Percentiles rank a stretch among this genome's conserved stretches.
These are phyloP conservation scores for Carex arenaria DNA, from an alignment of 202 grass and related monocot species.

Conservation along the genomic window DNA sequence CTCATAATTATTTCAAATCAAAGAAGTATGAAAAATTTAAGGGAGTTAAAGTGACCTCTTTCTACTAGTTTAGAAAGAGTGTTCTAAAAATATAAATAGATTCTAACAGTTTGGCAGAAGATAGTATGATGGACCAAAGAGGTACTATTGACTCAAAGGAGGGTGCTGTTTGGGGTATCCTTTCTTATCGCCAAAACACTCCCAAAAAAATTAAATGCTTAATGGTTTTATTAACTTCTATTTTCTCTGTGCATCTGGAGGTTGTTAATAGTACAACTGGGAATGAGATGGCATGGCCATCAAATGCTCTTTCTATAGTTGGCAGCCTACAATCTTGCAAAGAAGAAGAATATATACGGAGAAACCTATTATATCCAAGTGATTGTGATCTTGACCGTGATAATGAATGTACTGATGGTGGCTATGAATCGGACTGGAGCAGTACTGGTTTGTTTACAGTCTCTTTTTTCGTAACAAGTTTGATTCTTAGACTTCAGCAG, in stretches of 20 bases:
- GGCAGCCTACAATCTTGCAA: conserved; percentile 80
- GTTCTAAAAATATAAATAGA: not conserved
- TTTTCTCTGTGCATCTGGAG: conserved; percentile 35
- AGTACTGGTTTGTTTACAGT: conserved; percentile 26
- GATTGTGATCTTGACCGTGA: conserved; percentile 28
- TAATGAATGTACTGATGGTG: conserved; percentile 19
- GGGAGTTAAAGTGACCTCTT: not conserved
- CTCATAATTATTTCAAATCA: conserved; percentile 13
- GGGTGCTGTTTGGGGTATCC: not conserved
- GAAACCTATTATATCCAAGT: conserved; percentile 48
- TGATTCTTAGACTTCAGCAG: not conserved
- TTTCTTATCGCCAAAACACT: not conserved
- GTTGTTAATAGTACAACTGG: conserved; percentile 42
- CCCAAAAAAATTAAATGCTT: not conserved
- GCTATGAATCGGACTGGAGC: conserved; percentile 55
- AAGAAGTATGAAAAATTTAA: not conserved
- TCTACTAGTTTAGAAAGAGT: not conserved
- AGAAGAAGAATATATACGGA: conserved; percentile 88
- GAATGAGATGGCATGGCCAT: conserved; percentile 59
- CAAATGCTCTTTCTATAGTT: conserved; percentile 84
- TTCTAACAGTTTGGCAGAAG: not conserved
- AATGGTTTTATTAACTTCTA: not conserved
- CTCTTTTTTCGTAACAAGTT: not conserved
- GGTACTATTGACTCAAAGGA: not conserved
- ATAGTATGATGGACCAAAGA: not conserved